phyloP scores from a whole-genome alignment of 768 basidiomycete species.

The Pulveroboletus sp. region DNA sequence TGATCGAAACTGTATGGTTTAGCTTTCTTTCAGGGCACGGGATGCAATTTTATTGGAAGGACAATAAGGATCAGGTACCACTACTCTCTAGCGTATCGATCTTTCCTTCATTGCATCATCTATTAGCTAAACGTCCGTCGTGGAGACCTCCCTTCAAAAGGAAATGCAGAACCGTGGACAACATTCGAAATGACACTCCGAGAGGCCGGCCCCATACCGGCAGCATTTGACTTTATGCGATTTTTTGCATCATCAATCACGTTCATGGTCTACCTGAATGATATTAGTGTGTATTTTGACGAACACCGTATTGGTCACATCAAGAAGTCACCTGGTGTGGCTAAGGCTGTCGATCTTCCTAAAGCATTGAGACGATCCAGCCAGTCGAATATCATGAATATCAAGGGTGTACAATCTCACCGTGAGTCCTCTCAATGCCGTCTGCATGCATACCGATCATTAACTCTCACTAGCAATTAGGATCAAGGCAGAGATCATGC shows the following conservation, averaged over 20 bases:
- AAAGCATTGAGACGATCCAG: constrained; percentile 38
- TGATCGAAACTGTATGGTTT: not conserved
- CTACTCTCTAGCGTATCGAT: not conserved
- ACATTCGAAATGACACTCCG: constrained; percentile 86
- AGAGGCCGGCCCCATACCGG: constrained; percentile 74
- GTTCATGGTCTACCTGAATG: constrained; percentile 78
- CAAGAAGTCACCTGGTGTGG: constrained; percentile 54
- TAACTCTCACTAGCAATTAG: constrained; percentile 37
- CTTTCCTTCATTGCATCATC: constrained; percentile 1
- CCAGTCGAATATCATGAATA: constrained; percentile 59
- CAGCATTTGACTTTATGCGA: constrained; percentile 80
- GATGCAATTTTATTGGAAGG: constrained; percentile 98
- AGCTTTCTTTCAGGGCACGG: constrained; percentile 53
- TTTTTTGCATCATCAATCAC: constrained; percentile 90
- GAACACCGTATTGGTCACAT: constrained; percentile 65
- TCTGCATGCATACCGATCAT: not conserved
- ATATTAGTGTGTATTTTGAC: constrained; percentile 81
- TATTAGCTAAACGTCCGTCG: constrained; percentile 75
- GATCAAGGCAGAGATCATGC: constrained; percentile 11
- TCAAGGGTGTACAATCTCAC: constrained; percentile 57
- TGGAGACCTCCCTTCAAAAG: constrained; percentile 50
- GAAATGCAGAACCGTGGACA: constrained; percentile 58
- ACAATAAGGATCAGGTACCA: constrained; percentile 77
- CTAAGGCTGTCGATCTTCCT: constrained; percentile 49
- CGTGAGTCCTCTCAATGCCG: constrained; percentile 39